Percentiles rank a stretch among this genome's conserved stretches.
Conservation (phyloP, 805 yeast genomes). For the Candida dendrica region DNA sequence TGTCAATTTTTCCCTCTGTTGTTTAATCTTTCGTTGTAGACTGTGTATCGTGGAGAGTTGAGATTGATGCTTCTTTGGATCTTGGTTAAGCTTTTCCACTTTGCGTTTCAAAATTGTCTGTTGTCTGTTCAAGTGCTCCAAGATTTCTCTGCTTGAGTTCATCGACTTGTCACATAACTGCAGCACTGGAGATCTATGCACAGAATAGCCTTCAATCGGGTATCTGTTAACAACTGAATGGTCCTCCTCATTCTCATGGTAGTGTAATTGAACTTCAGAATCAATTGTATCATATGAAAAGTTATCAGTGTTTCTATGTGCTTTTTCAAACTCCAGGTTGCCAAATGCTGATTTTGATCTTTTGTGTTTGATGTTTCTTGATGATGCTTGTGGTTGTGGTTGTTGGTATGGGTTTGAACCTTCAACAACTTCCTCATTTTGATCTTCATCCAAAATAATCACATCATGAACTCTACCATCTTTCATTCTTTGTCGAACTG, state of each 20-base stretch:
- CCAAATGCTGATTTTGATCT: constrained; percentile 9
- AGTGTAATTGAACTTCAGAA: constrained; percentile 15
- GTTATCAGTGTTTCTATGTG: constrained; percentile 6
- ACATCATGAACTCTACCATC: constrained; percentile 16
- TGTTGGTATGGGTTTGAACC: not conserved
- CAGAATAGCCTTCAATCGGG: too few species aligned
- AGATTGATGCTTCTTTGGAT: constrained; percentile 7
- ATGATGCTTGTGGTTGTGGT: not conserved
- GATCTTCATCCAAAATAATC: constrained; percentile 18
- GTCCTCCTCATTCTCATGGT: not conserved
- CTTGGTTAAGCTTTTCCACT: constrained; percentile 8
- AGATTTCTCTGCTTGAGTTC: constrained; percentile 12
- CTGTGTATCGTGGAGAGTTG: constrained; percentile 6
- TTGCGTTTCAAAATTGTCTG: constrained; percentile 11
- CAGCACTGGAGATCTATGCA: constrained; percentile 7
- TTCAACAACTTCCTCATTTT: not conserved
- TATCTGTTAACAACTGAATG: not conserved
- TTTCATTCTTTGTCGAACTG: constrained; percentile 9
- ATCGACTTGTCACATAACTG: constrained; percentile 20
- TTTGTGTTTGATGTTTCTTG: not conserved
- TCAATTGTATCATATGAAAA: constrained; percentile 20
- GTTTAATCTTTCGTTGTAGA: constrained; percentile 7
- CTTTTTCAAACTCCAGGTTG: constrained; percentile 1
- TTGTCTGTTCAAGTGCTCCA: constrained; percentile 19
- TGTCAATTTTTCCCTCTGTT: not conserved